Percentiles rank a stretch among this genome's conserved stretches.
These are phyloP conservation scores for Aegilops umbellulata DNA, from an alignment of 176 grass and related monocot species.

Conservation along the genomic window DNA sequence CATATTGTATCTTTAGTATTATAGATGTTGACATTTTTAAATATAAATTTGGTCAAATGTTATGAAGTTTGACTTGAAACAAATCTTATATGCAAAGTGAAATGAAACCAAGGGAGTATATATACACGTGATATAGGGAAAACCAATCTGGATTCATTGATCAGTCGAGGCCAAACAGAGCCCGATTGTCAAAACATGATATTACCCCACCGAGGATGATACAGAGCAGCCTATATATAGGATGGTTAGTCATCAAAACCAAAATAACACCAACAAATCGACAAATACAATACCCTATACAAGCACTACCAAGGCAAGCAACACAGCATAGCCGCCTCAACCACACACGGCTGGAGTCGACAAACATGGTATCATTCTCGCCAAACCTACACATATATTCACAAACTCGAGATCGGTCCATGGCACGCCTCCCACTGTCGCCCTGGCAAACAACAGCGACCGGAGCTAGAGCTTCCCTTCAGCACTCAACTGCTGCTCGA, in stretches of 20 bases:
- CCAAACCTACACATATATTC: constrained; percentile 45
- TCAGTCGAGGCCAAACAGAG: constrained; percentile 35
- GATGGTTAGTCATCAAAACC: constrained; percentile 45
- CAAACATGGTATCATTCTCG: constrained; percentile 29
- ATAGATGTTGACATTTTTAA: too few species aligned
- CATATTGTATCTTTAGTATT: too few species aligned
- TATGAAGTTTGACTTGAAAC: too few species aligned
- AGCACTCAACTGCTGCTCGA: constrained; percentile 58
- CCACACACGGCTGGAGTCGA: background rate
- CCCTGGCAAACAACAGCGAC: background rate
- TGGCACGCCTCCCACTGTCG: background rate
- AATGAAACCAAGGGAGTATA: too few species aligned
- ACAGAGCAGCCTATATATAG: constrained; percentile 31
- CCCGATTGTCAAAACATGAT: constrained; percentile 17
- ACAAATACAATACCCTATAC: constrained; percentile 43
- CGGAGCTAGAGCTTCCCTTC: background rate
- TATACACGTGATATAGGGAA: background rate
- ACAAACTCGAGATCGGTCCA: constrained; percentile 27
- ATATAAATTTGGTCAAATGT: too few species aligned
- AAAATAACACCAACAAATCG: background rate
- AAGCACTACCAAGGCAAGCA: constrained; percentile 36
- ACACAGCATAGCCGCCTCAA: constrained; percentile 9
- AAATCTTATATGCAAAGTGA: too few species aligned
- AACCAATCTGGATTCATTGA: constrained; percentile 23
- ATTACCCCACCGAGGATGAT: constrained; percentile 32